Base-by-base conservation (phyloP, 108 stramenopile genomes). In the Aureococcus anophagefferens region DNA sequence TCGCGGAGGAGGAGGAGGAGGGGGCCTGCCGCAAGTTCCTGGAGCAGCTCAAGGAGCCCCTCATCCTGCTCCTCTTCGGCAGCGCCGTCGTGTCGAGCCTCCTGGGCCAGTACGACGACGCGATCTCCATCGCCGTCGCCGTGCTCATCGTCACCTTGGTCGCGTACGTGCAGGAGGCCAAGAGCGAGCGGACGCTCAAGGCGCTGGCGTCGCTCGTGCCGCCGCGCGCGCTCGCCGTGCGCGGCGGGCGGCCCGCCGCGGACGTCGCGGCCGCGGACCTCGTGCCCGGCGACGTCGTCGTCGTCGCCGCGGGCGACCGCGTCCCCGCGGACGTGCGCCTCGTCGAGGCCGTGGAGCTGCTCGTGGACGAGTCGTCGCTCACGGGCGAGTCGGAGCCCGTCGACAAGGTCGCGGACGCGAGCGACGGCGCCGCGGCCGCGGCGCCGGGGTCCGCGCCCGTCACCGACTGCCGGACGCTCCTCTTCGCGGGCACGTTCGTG, bases 321-420 rank as follows among this genome's bases (percentile, higher is more conserved):
- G 89, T 99, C 16, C 96, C 98, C n/a, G 98, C 98, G 21, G 98
- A 99, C 77, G 84, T 89, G 64, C 84, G 96, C 14, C 65, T 99
- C 17, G 74, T 96, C 33, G 90, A 93, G 68, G 74, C 83, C 21
- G 80, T 87, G 7, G 91, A 91, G 67, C 74, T 99, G 28, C 74
- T 71, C 45, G 72, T 91, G 51, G 91, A 95, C 78, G 96, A 97
- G 75, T 86, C 87, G 34, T 77, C 85, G 28, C 79, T 97, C 74
- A 97, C 96, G 33, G 96, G 96, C 18, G 94, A 97, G 73, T 88
- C 90, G 75, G 76, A 87, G 71, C 90, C 96, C 33, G 88, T 89
- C 37, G 46, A 63, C 15, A 96, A 96, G 77, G 86, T 73, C 0
- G 86, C 87, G 21, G 78, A 75, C 36, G 5, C 14, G 25, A 65